These are phyloP conservation scores for Opeltia flavorubescens DNA, from an alignment of 495 filamentous ascomycete genomes.

Conservation along the genomic window DNA sequence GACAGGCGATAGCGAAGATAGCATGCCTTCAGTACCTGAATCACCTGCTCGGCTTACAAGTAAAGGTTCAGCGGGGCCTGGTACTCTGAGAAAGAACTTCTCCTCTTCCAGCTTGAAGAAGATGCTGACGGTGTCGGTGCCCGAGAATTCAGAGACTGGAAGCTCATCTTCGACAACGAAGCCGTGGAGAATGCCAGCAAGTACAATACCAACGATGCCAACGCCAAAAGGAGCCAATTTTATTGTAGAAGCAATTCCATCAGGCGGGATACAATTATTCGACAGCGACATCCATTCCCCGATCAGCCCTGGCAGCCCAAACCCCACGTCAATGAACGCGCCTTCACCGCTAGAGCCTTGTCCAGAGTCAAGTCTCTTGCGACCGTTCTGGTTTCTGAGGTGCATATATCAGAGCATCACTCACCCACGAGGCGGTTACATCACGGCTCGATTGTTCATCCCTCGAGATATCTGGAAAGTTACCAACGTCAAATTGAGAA, in stretches of 20 bases:
- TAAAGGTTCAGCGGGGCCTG: constrained; percentile 38
- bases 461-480: constrained; percentile 89
- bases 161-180: constrained; percentile 47
- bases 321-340: constrained; percentile 36
- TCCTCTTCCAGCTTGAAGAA: constrained; percentile 66
- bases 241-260: constrained; percentile 36
- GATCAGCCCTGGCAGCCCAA: constrained; percentile 51
- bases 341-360: constrained; percentile 82
- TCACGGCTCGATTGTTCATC: constrained; percentile 81
- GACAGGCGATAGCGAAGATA: constrained; percentile 28
- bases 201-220: constrained; percentile 49
- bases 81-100: constrained; percentile 57
- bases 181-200: constrained; percentile 28
- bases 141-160: constrained; percentile 56
- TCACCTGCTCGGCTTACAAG: constrained; percentile 33
- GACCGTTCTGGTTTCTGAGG: constrained; percentile 95
- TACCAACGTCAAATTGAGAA: constrained; percentile 83
- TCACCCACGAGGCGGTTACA: constrained; percentile 80
- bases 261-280: constrained; percentile 67
- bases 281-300: constrained; percentile 71
- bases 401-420: constrained; percentile 83
- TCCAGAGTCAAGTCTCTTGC: constrained; percentile 67
- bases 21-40: constrained; percentile 23
- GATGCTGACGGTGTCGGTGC: constrained; percentile 60
- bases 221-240: constrained; percentile 52